Evolutionary conservation across 2,329 filamentous ascomycete species (phyloP), one percentile per base, ranked within the genome.

Genomic region (Zymoseptoria brevis): DNA sequence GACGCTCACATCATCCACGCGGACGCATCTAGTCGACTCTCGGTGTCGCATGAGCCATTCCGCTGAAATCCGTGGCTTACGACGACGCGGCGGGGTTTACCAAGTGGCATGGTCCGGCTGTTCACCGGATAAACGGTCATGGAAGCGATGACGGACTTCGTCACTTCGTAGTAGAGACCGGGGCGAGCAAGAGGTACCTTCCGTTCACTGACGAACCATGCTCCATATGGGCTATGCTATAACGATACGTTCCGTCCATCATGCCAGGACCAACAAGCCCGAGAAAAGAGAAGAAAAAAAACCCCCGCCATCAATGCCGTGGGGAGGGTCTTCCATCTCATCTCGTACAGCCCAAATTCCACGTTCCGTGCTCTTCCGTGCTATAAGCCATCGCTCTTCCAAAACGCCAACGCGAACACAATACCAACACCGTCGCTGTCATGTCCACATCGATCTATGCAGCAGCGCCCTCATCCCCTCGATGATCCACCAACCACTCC

Each of bases 401-500:
- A 45, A 8, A 45, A 45, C 13, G 35, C 35, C 35, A 16, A 45
- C 35, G 35, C 35, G 35, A 45, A 45, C 21, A 13, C 16, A 41
- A 41, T 4, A 41, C n/a, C 35, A 41, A 41, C 35, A 41, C 35
- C 35, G 11, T 41, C 35, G 35, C 35, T 16, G 16, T 41, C 35
- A 5, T 41, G 11, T 13, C 11, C 11, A 1, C 3, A 5, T 13
- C 35, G 30, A 3, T 41, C 35, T 45, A 45, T 45, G 35, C 35
- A 16, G 35, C 35, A 45, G 13, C 6, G 13, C 16, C 13, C 13
- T 45, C 13, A 19, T 21, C 21, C 49, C 57, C 50, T 50, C 63
- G 62, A 65, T 80, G 75, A 66, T 77, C 74, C 9, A 80, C 79
- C 26, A 94, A 75, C 91, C 93, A 99, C 75, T 97, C 93, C 57